A percentile compares a stretch with the other conserved stretches of the same genome.
These are phyloP conservation scores for Umbilicus rupestris DNA, from an alignment of 164 flowering plant species.

Conservation along the genomic window DNA sequence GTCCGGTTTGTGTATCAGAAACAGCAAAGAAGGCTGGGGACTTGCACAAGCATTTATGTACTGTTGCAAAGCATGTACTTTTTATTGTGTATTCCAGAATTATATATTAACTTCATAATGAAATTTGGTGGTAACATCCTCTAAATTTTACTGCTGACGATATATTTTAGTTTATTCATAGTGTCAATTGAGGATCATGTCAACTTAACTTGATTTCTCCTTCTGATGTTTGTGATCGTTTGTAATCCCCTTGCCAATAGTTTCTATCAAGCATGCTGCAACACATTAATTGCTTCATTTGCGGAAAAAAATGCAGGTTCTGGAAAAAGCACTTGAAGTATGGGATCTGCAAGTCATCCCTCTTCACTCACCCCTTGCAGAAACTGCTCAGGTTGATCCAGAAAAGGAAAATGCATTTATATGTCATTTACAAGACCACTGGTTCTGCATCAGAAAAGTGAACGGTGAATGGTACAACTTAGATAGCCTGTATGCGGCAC, in stretches of 20 bases:
- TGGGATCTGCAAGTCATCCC: conserved; percentile 95
- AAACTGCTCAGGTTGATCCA: conserved; percentile 81
- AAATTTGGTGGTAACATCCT: no score
- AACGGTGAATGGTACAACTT: conserved; percentile 95
- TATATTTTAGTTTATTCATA: no score
- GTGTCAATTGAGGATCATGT: no score
- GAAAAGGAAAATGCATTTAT: conserved; percentile 84
- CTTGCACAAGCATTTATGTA: no score
- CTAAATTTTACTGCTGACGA: no score
- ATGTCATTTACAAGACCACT: conserved; percentile 87
- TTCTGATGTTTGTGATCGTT: not conserved
- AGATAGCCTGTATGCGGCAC: conserved; percentile 86
- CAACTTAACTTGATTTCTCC: no score
- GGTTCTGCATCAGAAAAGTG: conserved; percentile 96
- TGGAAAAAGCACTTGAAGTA: conserved; percentile 87
- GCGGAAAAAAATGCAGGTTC: conserved; percentile 39
- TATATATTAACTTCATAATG: no score
- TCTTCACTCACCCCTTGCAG: conserved; percentile 67
- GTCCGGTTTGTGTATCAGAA: no score
- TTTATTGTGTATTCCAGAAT: no score
- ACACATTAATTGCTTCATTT: not conserved
- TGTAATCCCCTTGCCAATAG: not conserved
- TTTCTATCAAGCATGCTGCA: not conserved
- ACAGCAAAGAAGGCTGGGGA: no score
- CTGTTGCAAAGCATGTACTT: no score